Base-by-base conservation (phyloP, 2,329 filamentous ascomycete genomes). In the Fusarium setosum region DNA sequence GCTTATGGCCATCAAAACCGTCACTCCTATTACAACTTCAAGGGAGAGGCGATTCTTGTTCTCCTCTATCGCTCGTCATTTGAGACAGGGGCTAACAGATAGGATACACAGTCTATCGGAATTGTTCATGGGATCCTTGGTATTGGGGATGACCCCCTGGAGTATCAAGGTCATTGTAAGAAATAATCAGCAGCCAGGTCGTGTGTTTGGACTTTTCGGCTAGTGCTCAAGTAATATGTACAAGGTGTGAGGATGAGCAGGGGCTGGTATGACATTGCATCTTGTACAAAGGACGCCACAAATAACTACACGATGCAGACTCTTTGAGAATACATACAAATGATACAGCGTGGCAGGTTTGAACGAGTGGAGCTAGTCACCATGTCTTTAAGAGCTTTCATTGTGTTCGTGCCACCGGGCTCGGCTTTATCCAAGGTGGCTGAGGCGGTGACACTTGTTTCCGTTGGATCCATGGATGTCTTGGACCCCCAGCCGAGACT, bases 11-110 rank as follows among this genome's bases (percentile, higher is more conserved):
- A 11, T 6, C 38, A 49, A 23, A 17, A 38, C 18, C 56, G 56
- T 3, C 56, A 59, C 13, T 59, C 54, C 20, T 59, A 38, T 34
- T 59, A 48, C 17, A 49, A 48, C 9, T 59, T 29, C 37, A 50
- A 60, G 23, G 58, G 53, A 37, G 45, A 57, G 10, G 44, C 32
- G 4, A 48, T 40, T 23, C 18, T 21, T 15, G 12, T 13, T 15
- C 18, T 10, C 12, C 11, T n/a, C 5, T 13, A 26, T 3, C 2
- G 5, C 11, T 29, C 26, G n/a, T 29, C 11, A 11, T 8, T 8
- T 13, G 5, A n/a, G 11, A 17, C 10, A 4, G 4, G 10, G 41
- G 21, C 38, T 41, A 18, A 57, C 42, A 20, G 24, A 13, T 7
- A 32, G n/a, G 3, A n/a, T 2, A 13, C 15, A 3, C 23, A 49